A percentile compares a stretch with the other conserved stretches of the same genome.
Conservation (phyloP, 140 eudicot species). For the Flaveria floridana region DNA sequence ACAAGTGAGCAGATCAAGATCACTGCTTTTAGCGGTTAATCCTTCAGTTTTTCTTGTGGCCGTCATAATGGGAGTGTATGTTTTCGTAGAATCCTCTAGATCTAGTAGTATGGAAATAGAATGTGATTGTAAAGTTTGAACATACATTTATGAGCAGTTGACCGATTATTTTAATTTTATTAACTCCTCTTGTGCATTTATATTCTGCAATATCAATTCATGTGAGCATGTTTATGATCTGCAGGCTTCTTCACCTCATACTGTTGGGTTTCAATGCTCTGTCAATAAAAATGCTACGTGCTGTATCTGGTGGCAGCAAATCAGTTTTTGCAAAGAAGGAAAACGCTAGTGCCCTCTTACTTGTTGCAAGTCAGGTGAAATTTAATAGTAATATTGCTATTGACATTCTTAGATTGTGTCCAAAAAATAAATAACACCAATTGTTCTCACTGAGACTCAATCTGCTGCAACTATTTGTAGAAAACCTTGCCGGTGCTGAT, state of each 20-base stretch:
- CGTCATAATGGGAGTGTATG: conserved; percentile 72
- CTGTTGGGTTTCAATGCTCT: conserved; percentile 69
- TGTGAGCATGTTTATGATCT: conserved; percentile 2
- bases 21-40: conserved; percentile 80
- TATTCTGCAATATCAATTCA: background rate
- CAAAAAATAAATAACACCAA: background rate
- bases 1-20: conserved; percentile 94
- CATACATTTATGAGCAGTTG: background rate
- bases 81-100: conserved; percentile 20
- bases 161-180: background rate
- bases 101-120: background rate
- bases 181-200: background rate
- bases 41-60: conserved; percentile 69
- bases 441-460: conserved; percentile 1
- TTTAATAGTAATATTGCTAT: conserved; percentile 11
- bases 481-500: conserved; percentile 92
- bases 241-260: conserved; percentile 68
- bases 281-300: conserved; percentile 43
- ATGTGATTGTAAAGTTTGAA: background rate
- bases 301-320: conserved; percentile 63
- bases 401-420: background rate
- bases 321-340: conserved; percentile 64
- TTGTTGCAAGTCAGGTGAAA: conserved; percentile 90
- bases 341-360: conserved; percentile 69
- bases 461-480: conserved; percentile 43